A percentile compares a stretch with the other conserved stretches of the same genome.
These are phyloP conservation scores for Candida odintsovae DNA, from an alignment of 805 yeast species.

Conservation along the genomic window DNA sequence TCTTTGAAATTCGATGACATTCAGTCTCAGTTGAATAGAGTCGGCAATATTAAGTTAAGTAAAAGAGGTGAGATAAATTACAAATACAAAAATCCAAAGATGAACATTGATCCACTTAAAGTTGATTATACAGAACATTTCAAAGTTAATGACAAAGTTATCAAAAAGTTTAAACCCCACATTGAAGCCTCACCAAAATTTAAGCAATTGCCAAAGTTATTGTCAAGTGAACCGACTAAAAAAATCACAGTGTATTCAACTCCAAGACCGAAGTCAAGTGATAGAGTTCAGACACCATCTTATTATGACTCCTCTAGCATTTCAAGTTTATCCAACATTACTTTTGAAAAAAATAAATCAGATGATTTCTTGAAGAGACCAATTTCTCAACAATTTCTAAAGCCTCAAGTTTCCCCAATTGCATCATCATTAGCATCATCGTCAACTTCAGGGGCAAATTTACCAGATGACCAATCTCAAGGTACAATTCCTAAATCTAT, in stretches of 20 bases:
- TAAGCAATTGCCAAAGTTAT: slow-evolving; percentile 15
- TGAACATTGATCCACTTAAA: background rate
- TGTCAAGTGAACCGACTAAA: slow-evolving; percentile 8
- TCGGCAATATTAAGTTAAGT: slow-evolving; percentile 24
- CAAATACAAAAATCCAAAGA: slow-evolving; percentile 4
- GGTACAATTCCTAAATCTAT: slow-evolving; percentile 17
- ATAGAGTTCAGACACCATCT: slow-evolving; percentile 24
- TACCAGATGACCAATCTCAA: background rate
- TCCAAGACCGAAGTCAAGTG: slow-evolving; percentile 26
- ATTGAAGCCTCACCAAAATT: slow-evolving; percentile 18
- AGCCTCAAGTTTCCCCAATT: background rate
- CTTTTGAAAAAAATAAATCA: slow-evolving; percentile 18
- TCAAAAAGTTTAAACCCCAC: slow-evolving; percentile 10
- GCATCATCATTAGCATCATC: background rate
- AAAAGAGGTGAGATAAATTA: slow-evolving; percentile 28
- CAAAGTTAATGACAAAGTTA: background rate
- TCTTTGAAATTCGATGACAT: slow-evolving; percentile 21
- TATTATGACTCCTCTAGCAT: slow-evolving; percentile 20
- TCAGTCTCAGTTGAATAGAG: slow-evolving; percentile 19
- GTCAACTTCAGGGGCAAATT: background rate
- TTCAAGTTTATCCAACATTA: slow-evolving; percentile 21
- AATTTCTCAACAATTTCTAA: background rate
- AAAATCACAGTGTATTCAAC: slow-evolving; percentile 22
- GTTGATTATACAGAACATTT: background rate
- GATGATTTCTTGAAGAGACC: background rate